Evolutionary conservation across 768 basidiomycete genomes (phyloP).

Genomic region (Suillus fuscotomentosus): DNA sequence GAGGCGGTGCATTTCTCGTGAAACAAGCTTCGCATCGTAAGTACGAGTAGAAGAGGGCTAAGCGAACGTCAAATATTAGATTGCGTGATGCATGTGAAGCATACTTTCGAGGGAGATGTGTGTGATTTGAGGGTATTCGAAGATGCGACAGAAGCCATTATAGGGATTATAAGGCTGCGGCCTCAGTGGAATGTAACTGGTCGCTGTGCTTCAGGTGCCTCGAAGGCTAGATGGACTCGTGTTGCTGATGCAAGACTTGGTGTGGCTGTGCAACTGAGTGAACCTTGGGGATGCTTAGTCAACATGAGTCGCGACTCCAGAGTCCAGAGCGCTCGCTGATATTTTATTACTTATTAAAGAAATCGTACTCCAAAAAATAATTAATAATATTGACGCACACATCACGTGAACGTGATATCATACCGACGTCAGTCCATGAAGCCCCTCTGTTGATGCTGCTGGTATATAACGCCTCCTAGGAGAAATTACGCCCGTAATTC

Average conservation of each 20-base stretch:
- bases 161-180: conserved; percentile 17
- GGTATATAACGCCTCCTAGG: not conserved
- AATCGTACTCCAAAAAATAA: not conserved
- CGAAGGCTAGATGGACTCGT: conserved; percentile 21
- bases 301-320: not conserved
- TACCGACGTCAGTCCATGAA: not conserved
- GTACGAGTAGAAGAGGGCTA: conserved; percentile 65
- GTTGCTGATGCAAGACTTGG: conserved; percentile 10
- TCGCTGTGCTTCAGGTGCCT: conserved; percentile 31
- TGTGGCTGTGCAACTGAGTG: not conserved
- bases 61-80: conserved; percentile 9
- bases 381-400: not conserved
- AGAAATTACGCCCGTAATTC: not conserved
- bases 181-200: conserved; percentile 39
- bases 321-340: not conserved
- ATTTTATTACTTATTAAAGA: not conserved
- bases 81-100: conserved; percentile 5
- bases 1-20: conserved; percentile 83
- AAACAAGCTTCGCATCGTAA: conserved; percentile 77
- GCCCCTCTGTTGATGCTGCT: not conserved
- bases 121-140: conserved; percentile 27
- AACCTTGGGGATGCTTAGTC: not conserved
- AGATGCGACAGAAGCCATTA: conserved; percentile 28
- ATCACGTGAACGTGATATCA: conserved; percentile 4
- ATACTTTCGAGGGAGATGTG: conserved; percentile 35